Conservation (phyloP, 768 basidiomycete species). For the Mycena rosella region DNA sequence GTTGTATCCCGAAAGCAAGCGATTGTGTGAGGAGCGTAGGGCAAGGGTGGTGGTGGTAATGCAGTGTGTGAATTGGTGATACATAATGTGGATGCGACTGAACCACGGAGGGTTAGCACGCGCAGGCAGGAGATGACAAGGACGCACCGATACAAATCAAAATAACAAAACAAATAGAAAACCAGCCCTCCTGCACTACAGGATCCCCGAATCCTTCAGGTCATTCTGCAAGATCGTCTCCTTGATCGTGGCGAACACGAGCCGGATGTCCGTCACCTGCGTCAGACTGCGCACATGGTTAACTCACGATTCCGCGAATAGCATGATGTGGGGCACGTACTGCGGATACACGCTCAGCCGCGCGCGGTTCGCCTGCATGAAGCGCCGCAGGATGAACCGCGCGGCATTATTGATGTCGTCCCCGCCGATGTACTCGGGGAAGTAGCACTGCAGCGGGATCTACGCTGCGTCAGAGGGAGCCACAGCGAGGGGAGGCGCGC, state of each 20-base stretch:
- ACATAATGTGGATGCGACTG: constrained; percentile 28
- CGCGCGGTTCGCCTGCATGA: constrained; percentile 72
- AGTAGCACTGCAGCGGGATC: constrained; percentile 59
- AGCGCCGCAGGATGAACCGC: constrained; percentile 82
- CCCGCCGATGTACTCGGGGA: constrained; percentile 66
- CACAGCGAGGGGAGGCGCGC: neutral
- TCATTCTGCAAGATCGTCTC: constrained; percentile 95
- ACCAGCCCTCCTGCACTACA: constrained; percentile 51
- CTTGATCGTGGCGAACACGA: constrained; percentile 91
- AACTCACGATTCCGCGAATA: neutral
- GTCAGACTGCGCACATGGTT: constrained; percentile 66
- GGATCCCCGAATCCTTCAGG: constrained; percentile 86
- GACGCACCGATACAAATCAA: constrained; percentile 33
- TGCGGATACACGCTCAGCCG: constrained; percentile 78
- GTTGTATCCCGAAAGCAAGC: constrained; percentile 12
- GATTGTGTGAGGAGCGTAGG: neutral
- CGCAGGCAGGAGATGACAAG: neutral
- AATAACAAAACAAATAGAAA: constrained; percentile 13
- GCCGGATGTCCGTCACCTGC: constrained; percentile 86
- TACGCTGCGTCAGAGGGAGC: neutral
- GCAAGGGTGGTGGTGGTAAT: constrained; percentile 24
- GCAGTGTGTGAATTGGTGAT: constrained; percentile 32
- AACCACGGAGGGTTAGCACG: neutral
- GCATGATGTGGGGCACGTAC: neutral
- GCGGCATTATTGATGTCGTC: constrained; percentile 81